Evolutionary conservation across 768 basidiomycete genomes (phyloP), one percentile per base, ranked within the genome.

Genomic region (Lentinula sp.): DNA sequence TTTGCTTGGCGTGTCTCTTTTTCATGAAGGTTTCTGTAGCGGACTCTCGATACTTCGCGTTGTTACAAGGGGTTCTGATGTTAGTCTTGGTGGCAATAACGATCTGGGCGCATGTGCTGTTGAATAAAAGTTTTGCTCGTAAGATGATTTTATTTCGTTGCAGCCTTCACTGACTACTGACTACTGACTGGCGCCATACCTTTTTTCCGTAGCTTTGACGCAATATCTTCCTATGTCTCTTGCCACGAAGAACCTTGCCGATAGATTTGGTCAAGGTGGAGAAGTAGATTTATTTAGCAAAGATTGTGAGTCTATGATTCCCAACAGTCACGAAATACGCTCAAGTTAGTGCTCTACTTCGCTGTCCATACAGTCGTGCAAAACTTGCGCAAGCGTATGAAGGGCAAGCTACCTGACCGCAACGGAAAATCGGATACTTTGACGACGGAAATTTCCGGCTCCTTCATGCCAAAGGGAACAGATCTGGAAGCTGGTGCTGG

Each of bases 1-100:
- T 88, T 34, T 85, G 83, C 64, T 73, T 89, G 16, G 77, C 80
- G 5, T 85, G 83, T 16, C 75, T 89, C 9, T 87, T 89, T 75
- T 89, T 91, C 79, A 72, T 91, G 59, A 80, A 80, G 60, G 70
- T 73, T 2, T 66, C 74, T 62, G 63, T 74, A 28, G 71, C 76
- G 9, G 68, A 70, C n/a, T 64, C 61, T 15, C 39, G 62, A 4
- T 49, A 62, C 23, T 59, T 73, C 0, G 78, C 80, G 4, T 62
- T 80, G 13, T 71, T 71, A 0, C 74, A 81, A 63, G 83, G 76
- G 2, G 76, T 76, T 8, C 70, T 87, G 31, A 86, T 87, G 84
- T 67, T 89, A n/a, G 72, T 83, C 18, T 76, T 89, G 23, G 66
- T 85, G 42, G 79, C 74, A 13, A 67, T 85, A 42, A 88, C 87